phyloP scores from a whole-genome alignment of 805 yeast genomes.

The Candida pini region DNA sequence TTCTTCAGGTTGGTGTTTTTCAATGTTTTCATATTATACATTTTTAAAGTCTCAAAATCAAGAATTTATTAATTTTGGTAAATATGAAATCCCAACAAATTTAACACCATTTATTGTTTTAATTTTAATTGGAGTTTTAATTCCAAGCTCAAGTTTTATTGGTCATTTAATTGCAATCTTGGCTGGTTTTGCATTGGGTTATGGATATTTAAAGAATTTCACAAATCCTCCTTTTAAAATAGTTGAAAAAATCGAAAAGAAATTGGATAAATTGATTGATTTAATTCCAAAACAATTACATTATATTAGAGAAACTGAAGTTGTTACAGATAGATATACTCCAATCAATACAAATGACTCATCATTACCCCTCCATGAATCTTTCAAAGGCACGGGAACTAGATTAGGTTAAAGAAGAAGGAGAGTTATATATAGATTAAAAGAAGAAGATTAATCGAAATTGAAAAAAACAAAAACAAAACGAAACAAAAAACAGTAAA shows the following conservation, averaged over 20 bases:
- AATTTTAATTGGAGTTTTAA: slow-evolving; percentile 41
- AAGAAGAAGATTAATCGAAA: background rate
- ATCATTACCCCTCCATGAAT: too few relatives aligned
- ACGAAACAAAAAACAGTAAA: background rate
- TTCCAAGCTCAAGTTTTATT: slow-evolving; percentile 65
- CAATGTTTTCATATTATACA: slow-evolving; percentile 59
- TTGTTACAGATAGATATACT: slow-evolving; percentile 28
- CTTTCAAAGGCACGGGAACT: slow-evolving; percentile 21
- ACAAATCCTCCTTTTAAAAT: slow-evolving; percentile 62
- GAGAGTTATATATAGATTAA: background rate
- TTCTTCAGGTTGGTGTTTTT: slow-evolving; percentile 68
- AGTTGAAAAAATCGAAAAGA: slow-evolving; percentile 59
- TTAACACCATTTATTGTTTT: slow-evolving; percentile 51
- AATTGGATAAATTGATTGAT: slow-evolving; percentile 43
- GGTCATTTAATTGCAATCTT: slow-evolving; percentile 68
- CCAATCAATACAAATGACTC: too few relatives aligned
- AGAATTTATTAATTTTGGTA: slow-evolving; percentile 15
- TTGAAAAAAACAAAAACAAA: background rate
- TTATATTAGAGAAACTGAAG: slow-evolving; percentile 58
- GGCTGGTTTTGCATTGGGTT: slow-evolving; percentile 60
- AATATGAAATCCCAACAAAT: slow-evolving; percentile 51
- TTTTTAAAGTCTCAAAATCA: slow-evolving; percentile 26
- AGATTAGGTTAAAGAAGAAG: background rate
- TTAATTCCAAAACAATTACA: slow-evolving; percentile 47
- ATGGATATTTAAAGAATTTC: slow-evolving; percentile 50